These are phyloP conservation scores for Castanea mollissima DNA, from an alignment of 306 rosid species.

Conservation along the genomic window DNA sequence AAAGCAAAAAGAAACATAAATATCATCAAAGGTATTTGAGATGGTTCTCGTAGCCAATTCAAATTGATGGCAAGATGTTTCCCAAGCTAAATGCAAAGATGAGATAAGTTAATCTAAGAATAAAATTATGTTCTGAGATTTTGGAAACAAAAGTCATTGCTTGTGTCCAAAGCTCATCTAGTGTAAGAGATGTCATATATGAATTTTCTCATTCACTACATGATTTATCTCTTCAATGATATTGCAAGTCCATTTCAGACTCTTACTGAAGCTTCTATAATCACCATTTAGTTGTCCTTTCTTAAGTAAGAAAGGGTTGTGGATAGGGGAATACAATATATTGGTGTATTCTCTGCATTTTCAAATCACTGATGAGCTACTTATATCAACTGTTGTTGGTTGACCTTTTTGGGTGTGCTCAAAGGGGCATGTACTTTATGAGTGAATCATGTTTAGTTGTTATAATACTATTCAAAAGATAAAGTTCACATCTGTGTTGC, in stretches of 20 bases:
- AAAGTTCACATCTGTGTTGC: neutral
- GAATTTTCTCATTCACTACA: neutral
- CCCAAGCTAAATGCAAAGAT: neutral
- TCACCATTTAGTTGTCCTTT: neutral
- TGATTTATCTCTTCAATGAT: neutral
- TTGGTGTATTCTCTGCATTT: neutral
- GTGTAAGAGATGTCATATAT: neutral
- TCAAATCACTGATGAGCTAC: neutral
- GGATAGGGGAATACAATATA: neutral
- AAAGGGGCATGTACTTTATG: neutral
- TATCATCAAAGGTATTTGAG: neutral
- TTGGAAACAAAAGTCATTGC: neutral
- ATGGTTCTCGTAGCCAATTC: neutral
- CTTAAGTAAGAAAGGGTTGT: too few relatives aligned
- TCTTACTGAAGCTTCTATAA: neutral
- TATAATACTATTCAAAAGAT: neutral
- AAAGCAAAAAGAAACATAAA: neutral
- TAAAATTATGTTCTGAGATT: neutral
- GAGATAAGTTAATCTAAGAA: neutral
- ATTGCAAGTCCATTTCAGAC: neutral
- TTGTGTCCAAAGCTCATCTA: neutral
- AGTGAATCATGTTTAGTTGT: neutral
- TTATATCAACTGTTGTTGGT: slow-evolving; percentile 4
- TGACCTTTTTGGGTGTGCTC: slow-evolving; percentile 6
- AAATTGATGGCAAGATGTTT: neutral